Conservation (phyloP, 202 grass and related monocot species). For the Bolboschoenoplectus hybrid region DNA sequence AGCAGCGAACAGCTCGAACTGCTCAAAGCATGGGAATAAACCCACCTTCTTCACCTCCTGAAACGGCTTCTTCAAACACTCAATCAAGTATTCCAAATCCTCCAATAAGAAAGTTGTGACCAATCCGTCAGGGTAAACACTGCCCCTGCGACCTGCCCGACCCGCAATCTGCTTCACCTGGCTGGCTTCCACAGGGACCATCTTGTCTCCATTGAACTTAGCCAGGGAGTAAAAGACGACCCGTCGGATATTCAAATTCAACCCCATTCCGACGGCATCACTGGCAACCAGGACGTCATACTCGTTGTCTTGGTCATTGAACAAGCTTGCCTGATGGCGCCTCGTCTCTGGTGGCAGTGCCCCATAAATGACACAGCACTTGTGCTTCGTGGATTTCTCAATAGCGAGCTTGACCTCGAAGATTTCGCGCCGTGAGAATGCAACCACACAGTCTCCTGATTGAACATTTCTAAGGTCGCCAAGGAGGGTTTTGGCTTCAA, state of each 20-base stretch:
- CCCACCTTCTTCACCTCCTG: conserved; percentile 74
- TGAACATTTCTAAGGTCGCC: conserved; percentile 70
- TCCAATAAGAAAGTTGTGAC: conserved; percentile 76
- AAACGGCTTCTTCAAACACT: conserved; percentile 86
- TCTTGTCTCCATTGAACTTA: conserved; percentile 85
- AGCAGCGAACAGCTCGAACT: conserved; percentile 83
- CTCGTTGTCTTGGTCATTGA: conserved; percentile 88
- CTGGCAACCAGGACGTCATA: conserved; percentile 91
- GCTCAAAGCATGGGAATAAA: conserved; percentile 91
- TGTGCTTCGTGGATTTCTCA: conserved; percentile 89
- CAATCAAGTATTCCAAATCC: conserved; percentile 88
- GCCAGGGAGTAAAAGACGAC: conserved; percentile 77
- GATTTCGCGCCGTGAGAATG: conserved; percentile 87
- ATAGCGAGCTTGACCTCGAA: conserved; percentile 94
- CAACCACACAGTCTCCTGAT: conserved; percentile 81
- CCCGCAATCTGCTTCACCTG: conserved; percentile 98
- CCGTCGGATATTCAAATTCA: conserved; percentile 96
- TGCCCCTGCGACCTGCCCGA: conserved; percentile 84
- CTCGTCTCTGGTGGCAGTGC: conserved; percentile 87
- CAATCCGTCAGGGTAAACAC: conserved; percentile 86
- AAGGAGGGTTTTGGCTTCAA: conserved; percentile 80
- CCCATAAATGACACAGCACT: conserved; percentile 92
- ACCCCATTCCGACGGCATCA: conserved; percentile 88
- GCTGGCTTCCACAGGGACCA: conserved; percentile 70
- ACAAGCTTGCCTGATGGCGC: conserved; percentile 76